A percentile compares a stretch with the other conserved stretches of the same genome.
Conservation (phyloP, 768 basidiomycete species). For the Pleurotus salmoneostramineus region DNA sequence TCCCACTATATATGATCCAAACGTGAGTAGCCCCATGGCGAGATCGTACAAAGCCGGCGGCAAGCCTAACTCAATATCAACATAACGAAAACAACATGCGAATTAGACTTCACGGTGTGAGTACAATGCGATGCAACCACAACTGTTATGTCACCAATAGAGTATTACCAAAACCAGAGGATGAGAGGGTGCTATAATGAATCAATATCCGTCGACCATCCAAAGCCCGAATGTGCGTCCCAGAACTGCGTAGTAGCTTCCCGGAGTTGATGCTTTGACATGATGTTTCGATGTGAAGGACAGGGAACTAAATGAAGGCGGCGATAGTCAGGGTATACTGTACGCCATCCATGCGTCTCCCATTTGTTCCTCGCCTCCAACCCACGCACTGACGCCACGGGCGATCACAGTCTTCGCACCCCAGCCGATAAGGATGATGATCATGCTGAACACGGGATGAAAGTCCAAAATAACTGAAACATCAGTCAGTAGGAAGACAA, state of each 20-base stretch:
- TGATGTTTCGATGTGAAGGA: not conserved
- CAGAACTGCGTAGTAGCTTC: no score
- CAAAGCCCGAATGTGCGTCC: no score
- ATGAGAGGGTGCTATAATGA: no score
- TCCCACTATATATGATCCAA: not conserved
- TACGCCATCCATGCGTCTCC: slow-evolving; percentile 79
- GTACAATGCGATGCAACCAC: no score
- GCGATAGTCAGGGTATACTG: slow-evolving; percentile 58
- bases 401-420: slow-evolving; percentile 62
- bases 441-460: slow-evolving; percentile 67
- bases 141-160: no score
- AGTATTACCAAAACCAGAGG: no score
- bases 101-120: no score
- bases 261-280: not conserved
- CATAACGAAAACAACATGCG: not conserved
- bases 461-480: slow-evolving; percentile 70
- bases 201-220: no score
- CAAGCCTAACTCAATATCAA: not conserved
- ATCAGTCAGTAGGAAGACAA: not conserved
- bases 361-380: slow-evolving; percentile 51
- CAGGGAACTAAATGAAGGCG: not conserved
- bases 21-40: not conserved
- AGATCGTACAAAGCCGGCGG: not conserved
- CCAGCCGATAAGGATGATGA: slow-evolving; percentile 78
- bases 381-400: slow-evolving; percentile 59